Evolutionary conservation across 371 early-diverging fungal species (phyloP), one percentile per base, ranked within the genome.

Genomic region (Rhizopus sp.): DNA sequence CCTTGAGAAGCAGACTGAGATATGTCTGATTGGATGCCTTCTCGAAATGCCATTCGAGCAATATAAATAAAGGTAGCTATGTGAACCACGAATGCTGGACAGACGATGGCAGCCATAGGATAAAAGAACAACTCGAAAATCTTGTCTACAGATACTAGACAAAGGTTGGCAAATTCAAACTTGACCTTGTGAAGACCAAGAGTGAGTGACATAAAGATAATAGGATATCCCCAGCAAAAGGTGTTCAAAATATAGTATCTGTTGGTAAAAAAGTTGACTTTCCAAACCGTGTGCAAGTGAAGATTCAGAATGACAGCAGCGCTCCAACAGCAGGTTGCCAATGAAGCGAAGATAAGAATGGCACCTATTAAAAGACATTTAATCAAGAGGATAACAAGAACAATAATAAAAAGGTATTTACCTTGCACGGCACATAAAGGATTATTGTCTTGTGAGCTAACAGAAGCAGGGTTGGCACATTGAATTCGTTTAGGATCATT

Each of bases 251-350:
- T 39, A 39, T 69, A 63, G 56, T 85, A 85, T 57, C 78, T 78
- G 31, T 77, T 64, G 30, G 78, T 72, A 29, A 88, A 76, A 66
- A 82, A 77, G 50, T 77, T 75, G 7, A 82, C 81, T 55, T 82
- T 73, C 85, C 85, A 85, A 33, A 88, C 88, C 4, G 87, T 85
- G 59, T 84, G 84, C n/a, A 84, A 35, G 58, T 88, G 88, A 31
- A 88, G 61, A 53, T 86, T 86, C 37, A 81, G 16, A 59, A 85
- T 85, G 60, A 88, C 62, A 32, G 82, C 84, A 13, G 80, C 70
- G 39, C 77, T 78, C 88, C 88, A 88, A 7, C 82, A 63, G 29
- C 80, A 77, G 15, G 82, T 80, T 5, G 80, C 81, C 16, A 85
- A 62, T 15, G 84, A 83, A 16, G 81, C 66, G 59, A 83, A 82